Conservation (phyloP, 345 rosid species). For the Euphorbia pulcherrima region DNA sequence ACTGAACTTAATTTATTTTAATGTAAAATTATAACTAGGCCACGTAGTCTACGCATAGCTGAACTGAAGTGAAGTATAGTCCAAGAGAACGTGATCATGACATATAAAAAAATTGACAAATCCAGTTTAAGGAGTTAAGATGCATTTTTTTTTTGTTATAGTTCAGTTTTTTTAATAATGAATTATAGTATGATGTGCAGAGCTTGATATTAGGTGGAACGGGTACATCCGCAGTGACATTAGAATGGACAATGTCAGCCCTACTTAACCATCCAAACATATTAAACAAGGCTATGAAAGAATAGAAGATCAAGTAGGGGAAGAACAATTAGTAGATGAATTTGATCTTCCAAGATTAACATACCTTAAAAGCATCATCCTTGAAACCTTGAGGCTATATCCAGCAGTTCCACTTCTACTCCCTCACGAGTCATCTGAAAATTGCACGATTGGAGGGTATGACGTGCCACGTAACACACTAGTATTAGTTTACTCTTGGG, state of each 20-base stretch:
- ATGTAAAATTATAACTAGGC: too few relatives aligned
- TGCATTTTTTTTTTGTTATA: too few relatives aligned
- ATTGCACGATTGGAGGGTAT: slow-evolving; percentile 43
- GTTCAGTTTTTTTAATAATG: too few relatives aligned
- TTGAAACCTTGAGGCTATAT: slow-evolving; percentile 37
- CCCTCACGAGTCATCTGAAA: slow-evolving; percentile 42
- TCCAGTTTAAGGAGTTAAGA: too few relatives aligned
- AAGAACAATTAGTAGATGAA: slow-evolving; percentile 40
- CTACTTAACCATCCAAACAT: slow-evolving; percentile 36
- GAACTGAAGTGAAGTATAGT: too few relatives aligned
- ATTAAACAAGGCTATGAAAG: slow-evolving; percentile 31
- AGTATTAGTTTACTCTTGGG: slow-evolving; percentile 45
- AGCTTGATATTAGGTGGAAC: slow-evolving; percentile 40
- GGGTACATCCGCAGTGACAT: slow-evolving; percentile 41
- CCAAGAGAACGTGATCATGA: too few relatives aligned
- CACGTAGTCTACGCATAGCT: too few relatives aligned
- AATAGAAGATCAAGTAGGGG: slow-evolving; percentile 32
- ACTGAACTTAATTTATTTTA: too few relatives aligned
- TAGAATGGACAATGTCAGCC: slow-evolving; percentile 59
- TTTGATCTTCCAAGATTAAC: slow-evolving; percentile 28
- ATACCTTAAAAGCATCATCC: slow-evolving; percentile 39
- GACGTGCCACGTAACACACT: slow-evolving; percentile 40
- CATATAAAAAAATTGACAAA: too few relatives aligned
- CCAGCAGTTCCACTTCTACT: slow-evolving; percentile 43
- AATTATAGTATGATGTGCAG: background rate